A percentile compares a stretch with the other conserved stretches of the same genome.
Evolutionary conservation across 2,329 filamentous ascomycete species (phyloP).

Genomic region (Boeremia exigua): DNA sequence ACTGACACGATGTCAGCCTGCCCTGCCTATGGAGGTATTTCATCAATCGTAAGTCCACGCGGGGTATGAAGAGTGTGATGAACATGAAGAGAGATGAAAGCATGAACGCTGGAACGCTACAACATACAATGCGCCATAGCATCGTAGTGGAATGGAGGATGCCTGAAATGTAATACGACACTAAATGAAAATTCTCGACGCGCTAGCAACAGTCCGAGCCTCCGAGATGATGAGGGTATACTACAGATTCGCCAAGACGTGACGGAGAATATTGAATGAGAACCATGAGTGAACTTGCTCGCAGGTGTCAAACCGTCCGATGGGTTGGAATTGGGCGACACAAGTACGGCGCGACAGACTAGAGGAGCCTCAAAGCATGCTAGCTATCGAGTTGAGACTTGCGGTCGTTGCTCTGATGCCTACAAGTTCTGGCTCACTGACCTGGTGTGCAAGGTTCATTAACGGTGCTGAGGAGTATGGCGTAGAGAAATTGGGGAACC

Average conservation of each 20-base stretch:
- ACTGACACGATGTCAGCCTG: neutral
- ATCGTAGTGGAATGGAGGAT: neutral
- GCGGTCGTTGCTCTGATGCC: constrained; percentile 40
- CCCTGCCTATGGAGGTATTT: neutral
- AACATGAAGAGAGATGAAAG: neutral
- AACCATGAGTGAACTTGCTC: too few relatives aligned
- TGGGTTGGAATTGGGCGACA: neutral
- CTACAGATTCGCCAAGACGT: neutral
- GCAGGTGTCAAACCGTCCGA: neutral
- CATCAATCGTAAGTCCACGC: constrained; percentile 11
- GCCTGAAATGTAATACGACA: neutral
- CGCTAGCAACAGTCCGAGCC: neutral
- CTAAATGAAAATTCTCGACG: neutral
- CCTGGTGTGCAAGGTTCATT: constrained; percentile 31
- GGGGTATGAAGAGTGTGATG: neutral
- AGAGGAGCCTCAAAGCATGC: constrained; percentile 38
- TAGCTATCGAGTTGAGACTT: constrained; percentile 43
- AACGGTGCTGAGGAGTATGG: constrained; percentile 18
- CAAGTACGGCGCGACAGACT: neutral
- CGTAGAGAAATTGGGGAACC: constrained; percentile 30
- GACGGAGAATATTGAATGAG: too few relatives aligned
- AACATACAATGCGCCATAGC: neutral
- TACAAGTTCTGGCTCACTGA: constrained; percentile 45
- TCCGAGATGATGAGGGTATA: neutral
- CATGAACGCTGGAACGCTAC: constrained; percentile 7